Base-by-base conservation (phyloP, 2,329 filamentous ascomycete genomes). In the Myriosclerotinia curreyana region DNA sequence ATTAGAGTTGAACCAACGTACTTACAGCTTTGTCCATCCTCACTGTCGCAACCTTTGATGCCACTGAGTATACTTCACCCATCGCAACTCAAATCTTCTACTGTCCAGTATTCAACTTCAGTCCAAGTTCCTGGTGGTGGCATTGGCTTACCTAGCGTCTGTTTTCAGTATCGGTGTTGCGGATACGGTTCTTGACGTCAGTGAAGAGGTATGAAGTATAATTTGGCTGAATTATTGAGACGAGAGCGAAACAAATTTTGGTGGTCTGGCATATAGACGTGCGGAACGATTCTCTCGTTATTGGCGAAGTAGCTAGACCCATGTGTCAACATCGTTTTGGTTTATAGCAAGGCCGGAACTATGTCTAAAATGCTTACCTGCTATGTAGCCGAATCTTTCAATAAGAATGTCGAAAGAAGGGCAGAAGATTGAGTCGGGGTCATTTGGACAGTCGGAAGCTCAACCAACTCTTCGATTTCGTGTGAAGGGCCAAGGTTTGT, bases 341-440 rank as follows among this genome's bases (percentile, higher is more conserved):
- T n/a, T 36, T 15, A 53, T 11, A 25, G 12, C 14, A 6, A 15
- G 22, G n/a, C 17, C 11, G 20, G 15, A 55, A 25, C 1, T 6
- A 28, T 42, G 4, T 42, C 25, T 9, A 31, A 20, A 22, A 11
- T 7, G 12, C 22, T 42, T 31, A 81, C 90, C 74, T 81, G 97
- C 92, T 97, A 98, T 79, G 87, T 86, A 68, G 97, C 80, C 73
- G 98, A 98, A 79, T 98, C 95, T 76, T 98, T 93, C 65, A 98
- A 83, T 42, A 7, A 8, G n/a, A 12, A 31, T 28, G 20, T 58
- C n/a, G 11, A 48, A 9, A 17, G 11, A 34, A 36, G 2, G 15
- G 4, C 17, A 34, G 2, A 15, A 1, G 1, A 31, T 46, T n/a
- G 14, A 48, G 28, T 40, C 14, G 40, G 7, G 20, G 7, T 58